phyloP scores from a whole-genome alignment of 306 rosid species.

The Vigna hirtella region DNA sequence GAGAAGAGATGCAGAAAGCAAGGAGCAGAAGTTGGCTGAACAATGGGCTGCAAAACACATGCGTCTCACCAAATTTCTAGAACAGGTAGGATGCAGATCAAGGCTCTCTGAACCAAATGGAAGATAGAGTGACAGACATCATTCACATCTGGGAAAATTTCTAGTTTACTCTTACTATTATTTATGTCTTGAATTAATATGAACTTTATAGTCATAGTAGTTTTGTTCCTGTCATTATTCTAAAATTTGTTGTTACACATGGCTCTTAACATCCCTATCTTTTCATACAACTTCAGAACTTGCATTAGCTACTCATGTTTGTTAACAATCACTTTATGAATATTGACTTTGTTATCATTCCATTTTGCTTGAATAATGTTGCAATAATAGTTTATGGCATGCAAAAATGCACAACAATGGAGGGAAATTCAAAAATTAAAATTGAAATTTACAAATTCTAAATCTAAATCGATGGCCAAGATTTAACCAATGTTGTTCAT shows the following conservation, averaged over 20 bases:
- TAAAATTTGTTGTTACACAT: slow-evolving; percentile 35
- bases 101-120: slow-evolving; percentile 72
- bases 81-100: slow-evolving; percentile 77
- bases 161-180: slow-evolving; percentile 23
- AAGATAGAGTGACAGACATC: slow-evolving; percentile 44
- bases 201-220: slow-evolving; percentile 33
- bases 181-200: slow-evolving; percentile 30
- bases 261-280: slow-evolving; percentile 40
- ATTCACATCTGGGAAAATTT: not conserved
- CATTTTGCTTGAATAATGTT: not conserved
- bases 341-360: slow-evolving; percentile 12
- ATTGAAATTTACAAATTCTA: too few species aligned
- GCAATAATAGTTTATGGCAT: not conserved
- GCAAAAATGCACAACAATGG: not conserved
- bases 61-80: slow-evolving; percentile 78
- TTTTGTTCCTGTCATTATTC: slow-evolving; percentile 48
- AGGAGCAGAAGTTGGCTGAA: slow-evolving; percentile 94
- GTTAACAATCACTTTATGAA: slow-evolving; percentile 38
- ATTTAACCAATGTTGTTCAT: too few species aligned
- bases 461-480: too few species aligned
- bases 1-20: slow-evolving; percentile 86
- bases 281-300: slow-evolving; percentile 40
- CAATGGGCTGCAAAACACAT: slow-evolving; percentile 90
- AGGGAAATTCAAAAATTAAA: too few species aligned
- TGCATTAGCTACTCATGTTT: slow-evolving; percentile 26